phyloP scores from a whole-genome alignment of 2,329 filamentous ascomycete genomes.

The Cytospora schulzeri region DNA sequence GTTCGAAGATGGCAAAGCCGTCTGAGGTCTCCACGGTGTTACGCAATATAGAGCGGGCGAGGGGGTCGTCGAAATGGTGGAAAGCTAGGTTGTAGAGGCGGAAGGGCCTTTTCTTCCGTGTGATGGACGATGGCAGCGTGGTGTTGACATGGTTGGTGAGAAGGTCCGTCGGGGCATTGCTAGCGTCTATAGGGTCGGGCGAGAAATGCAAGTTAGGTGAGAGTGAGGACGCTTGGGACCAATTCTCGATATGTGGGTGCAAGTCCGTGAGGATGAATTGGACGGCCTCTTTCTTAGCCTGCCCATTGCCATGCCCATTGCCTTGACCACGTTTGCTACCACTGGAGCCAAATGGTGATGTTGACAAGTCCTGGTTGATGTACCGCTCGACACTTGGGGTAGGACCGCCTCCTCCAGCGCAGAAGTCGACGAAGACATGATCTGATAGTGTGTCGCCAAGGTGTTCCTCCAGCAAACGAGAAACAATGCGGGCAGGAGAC shows the following conservation, averaged over 20 bases:
- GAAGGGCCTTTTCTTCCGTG: constrained; percentile 56
- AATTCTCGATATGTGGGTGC: constrained; percentile 63
- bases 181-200: constrained; percentile 64
- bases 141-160: constrained; percentile 35
- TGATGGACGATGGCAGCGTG: constrained; percentile 1
- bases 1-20: constrained; percentile 72
- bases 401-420: constrained; percentile 72
- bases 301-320: constrained; percentile 30
- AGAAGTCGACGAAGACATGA: constrained; percentile 74
- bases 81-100: constrained; percentile 74
- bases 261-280: constrained; percentile 68
- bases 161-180: constrained; percentile 56
- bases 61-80: constrained; percentile 71
- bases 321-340: constrained; percentile 32
- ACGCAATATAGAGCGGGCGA: constrained; percentile 62
- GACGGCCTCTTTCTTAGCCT: constrained; percentile 37
- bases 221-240: constrained; percentile 54
- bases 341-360: constrained; percentile 32
- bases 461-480: constrained; percentile 54
- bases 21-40: constrained; percentile 67
- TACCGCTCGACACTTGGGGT: constrained; percentile 64
- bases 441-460: constrained; percentile 50
- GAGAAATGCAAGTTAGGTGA: constrained; percentile 63
- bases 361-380: constrained; percentile 49
- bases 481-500: constrained; percentile 63